Evolutionary conservation across 257 asterid genomes (phyloP), one percentile per base, ranked within the genome.

Genomic region (Paulownia fortunei): DNA sequence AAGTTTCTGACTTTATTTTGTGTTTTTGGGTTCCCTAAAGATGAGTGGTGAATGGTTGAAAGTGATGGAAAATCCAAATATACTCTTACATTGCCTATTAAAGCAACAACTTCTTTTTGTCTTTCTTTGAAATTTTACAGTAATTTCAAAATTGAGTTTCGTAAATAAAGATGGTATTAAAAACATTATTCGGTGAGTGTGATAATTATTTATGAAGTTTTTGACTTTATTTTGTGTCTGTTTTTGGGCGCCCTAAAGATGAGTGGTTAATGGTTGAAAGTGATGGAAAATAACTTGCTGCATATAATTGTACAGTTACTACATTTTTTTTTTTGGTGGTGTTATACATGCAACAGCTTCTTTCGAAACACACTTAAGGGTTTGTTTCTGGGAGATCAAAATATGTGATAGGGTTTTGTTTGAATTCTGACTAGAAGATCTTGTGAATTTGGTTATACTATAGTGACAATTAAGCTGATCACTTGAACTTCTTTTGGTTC

Each of bases 391-490:
- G 47, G 69, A 59, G 78, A 42, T 58, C 26, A 52, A 11, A 44
- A 51, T 52, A 10, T 42, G 18, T 21, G 44, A 46, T 23, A 8
- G 15, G 44, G 16, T 58, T 58, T 73, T 24, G 11, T 16, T 41
- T 37, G 69, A 15, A 23, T 58, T 58, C 58, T 24, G 59, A 13
- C 36, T 23, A 23, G 27, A 63, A 37, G 47, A 32, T 63, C 49
- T 34, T 34, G 42, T 44, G 42, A 32, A 65, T 39, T 16, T 64
- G 52, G 27, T n/a, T 7, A 64, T 67, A 8, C 5, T 19, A 21
- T 12, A 36, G 19, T 67, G 56, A 39, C n/a, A 68, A 21, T 64
- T 68, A 42, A 68, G 73, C 8, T 6, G 23, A 73, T 58, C 44
- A 58, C 24, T 73, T 37, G 78, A 56, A 23, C 24, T 16, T 15